Evolutionary conservation across 2,329 filamentous ascomycete genomes (phyloP).

Genomic region (Reticulascus tulasneorum): DNA sequence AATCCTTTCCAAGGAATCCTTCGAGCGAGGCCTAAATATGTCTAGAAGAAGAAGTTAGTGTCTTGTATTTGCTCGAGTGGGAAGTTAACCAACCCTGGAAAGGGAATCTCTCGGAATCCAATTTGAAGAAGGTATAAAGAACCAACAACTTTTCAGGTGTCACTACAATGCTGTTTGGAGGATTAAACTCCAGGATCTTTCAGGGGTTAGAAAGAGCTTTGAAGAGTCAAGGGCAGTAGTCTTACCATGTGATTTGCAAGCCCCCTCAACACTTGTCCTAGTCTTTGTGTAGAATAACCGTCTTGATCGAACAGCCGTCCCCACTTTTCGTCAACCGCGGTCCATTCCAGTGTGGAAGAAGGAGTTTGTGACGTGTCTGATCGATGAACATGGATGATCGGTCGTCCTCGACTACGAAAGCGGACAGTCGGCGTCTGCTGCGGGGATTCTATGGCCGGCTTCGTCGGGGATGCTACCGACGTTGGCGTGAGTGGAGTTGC

Average conservation of each 20-base stretch:
- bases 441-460: slow-evolving; percentile 4
- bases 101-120: slow-evolving; percentile 63
- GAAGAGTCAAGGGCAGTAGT: slow-evolving; percentile 1
- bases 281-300: slow-evolving; percentile 62
- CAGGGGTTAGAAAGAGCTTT: background rate
- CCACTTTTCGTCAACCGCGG: slow-evolving; percentile 70
- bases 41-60: slow-evolving; percentile 29
- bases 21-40: slow-evolving; percentile 44
- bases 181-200: slow-evolving; percentile 25
- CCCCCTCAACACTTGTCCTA: slow-evolving; percentile 68
- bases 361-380: slow-evolving; percentile 1
- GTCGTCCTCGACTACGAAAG: slow-evolving; percentile 6
- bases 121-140: slow-evolving; percentile 65
- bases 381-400: slow-evolving; percentile 9
- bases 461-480: background rate
- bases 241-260: slow-evolving; percentile 70
- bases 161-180: slow-evolving; percentile 52
- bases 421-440: slow-evolving; percentile 3
- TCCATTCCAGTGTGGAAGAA: slow-evolving; percentile 34
- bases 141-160: slow-evolving; percentile 70
- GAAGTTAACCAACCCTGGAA: slow-evolving; percentile 55
- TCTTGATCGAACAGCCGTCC: slow-evolving; percentile 67
- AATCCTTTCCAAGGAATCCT: slow-evolving; percentile 45
- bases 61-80: background rate
- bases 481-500: background rate